Evolutionary conservation across 2,329 filamentous ascomycete genomes (phyloP).

Genomic region (Colletotrichum simmondsii): DNA sequence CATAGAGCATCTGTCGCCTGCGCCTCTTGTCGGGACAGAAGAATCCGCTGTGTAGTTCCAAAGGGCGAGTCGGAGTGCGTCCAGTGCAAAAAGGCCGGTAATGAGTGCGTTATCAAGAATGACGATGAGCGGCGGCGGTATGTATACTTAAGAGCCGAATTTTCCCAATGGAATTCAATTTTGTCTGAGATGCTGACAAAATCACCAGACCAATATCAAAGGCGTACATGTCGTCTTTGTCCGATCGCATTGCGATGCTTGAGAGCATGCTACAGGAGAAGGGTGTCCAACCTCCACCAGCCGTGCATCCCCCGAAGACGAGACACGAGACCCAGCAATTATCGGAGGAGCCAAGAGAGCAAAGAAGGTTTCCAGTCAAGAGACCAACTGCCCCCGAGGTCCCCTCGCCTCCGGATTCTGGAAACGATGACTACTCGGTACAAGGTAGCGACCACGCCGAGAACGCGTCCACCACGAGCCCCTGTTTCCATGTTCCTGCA

Average conservation of each 20-base stretch:
- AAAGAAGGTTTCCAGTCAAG: constrained; percentile 13
- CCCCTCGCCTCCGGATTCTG: constrained; percentile 46
- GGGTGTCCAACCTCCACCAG: constrained; percentile 60
- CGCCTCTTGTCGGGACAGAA: constrained; percentile 60
- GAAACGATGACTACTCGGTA: constrained; percentile 43
- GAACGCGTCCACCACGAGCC: constrained; percentile 13
- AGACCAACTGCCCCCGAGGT: constrained; percentile 38
- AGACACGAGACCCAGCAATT: constrained; percentile 48
- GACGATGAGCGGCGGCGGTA: constrained; percentile 67
- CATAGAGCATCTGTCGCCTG: constrained; percentile 66
- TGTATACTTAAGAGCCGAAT: constrained; percentile 20
- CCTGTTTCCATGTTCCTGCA: constrained; percentile 36
- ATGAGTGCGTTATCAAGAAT: constrained; percentile 66
- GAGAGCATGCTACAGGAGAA: constrained; percentile 62
- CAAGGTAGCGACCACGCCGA: constrained; percentile 40
- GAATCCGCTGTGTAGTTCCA: constrained; percentile 63
- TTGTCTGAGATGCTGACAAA: constrained; percentile 22
- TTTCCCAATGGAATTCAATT: background rate
- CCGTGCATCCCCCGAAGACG: constrained; percentile 64
- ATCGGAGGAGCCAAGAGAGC: constrained; percentile 35
- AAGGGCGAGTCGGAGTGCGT: constrained; percentile 61
- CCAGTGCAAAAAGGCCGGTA: constrained; percentile 62
- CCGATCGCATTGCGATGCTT: constrained; percentile 62
- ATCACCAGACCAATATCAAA: constrained; percentile 63
- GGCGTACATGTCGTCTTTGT: constrained; percentile 67